Base-by-base conservation (phyloP, 768 basidiomycete species). In the Suillus americanus region DNA sequence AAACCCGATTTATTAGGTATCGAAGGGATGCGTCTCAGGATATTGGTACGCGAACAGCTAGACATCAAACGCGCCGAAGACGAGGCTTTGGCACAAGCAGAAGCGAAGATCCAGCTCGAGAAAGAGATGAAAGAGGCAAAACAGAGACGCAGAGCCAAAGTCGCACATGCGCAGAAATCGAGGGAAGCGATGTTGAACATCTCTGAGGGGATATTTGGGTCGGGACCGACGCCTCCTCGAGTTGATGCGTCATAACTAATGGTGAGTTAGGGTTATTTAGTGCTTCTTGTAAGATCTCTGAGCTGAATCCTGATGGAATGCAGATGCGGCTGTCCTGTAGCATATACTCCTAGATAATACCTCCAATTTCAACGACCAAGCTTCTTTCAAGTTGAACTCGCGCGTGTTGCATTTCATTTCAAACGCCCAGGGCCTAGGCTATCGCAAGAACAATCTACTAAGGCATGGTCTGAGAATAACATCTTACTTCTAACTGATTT, bases 1-100 rank as follows among this genome's bases (percentile, higher is more conserved):
- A 75, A 77, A n/a, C 75, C 79, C 2, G 65, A 74, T 33, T 69
- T 78, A 20, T 74, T 80, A 1, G 78, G 80, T 12, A 69, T 73
- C 7, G 78, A 81, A 63, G 79, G 80, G 6, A 80, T 80, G 78
- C 78, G 79, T 35, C 69, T 90, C 33, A 81, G 89, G 8, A 62
- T 81, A 16, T 73, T 73, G 37, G 72, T 81, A 20, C 72, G 76
- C 6, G 79, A 80, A 55, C 68, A 67, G 53, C 66, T 73, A 3
- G 75, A 74, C 25, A 63, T 61, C 12, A 66, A 67, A 57, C 66
- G 50, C 20, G 38, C n/a, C 16, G 65, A 62, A 54, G 64, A 65
- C 18, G 65, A 65, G 35, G 57, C 56, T 14, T 48, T 48, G 25
- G 56, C 41, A 9, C 56, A 51, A 45, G n/a, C 57, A 16, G 55